phyloP scores from a whole-genome alignment of 1,284 basidiomycete genomes.

The Heterobasidion parviporum region DNA sequence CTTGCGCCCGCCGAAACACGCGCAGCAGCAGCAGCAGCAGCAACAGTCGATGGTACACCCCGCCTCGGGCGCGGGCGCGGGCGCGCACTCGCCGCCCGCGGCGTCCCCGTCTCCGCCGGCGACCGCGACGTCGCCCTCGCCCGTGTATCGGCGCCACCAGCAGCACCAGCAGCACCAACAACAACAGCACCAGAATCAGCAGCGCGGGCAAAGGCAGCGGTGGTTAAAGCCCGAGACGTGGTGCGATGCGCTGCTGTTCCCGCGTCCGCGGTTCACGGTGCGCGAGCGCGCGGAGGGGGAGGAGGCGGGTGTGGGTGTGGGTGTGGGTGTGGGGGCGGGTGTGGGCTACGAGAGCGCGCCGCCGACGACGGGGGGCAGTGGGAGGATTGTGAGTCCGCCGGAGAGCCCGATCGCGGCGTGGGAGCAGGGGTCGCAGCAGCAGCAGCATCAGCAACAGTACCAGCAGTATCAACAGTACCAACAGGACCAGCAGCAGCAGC shows the following conservation, averaged over 20 bases:
- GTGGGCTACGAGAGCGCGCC: not conserved
- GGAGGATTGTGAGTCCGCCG: constrained; percentile 42
- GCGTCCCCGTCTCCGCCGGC: constrained; percentile 10
- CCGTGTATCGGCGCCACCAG: not conserved
- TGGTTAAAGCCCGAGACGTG: constrained; percentile 70
- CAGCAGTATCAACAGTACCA: not conserved
- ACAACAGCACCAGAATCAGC: not conserved
- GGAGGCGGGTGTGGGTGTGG: not conserved
- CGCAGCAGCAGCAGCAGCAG: not conserved
- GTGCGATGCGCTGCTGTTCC: constrained; percentile 72
- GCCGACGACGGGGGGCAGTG: constrained; percentile 13
- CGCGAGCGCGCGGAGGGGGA: constrained; percentile 18
- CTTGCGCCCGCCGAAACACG: constrained; percentile 27
- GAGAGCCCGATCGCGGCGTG: constrained; percentile 31
- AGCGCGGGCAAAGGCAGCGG: constrained; percentile 33
- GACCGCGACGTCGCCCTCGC: constrained; percentile 18
- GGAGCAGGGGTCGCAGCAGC: constrained; percentile 3
- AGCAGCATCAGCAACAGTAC: not conserved
- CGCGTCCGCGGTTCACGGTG: constrained; percentile 58
- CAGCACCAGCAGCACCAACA: not conserved
- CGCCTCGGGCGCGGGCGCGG: not conserved
- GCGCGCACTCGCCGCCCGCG: too few relatives aligned
- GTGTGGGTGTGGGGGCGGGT: not conserved
- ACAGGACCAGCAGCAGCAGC: not conserved
- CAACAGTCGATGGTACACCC: not conserved